A percentile compares a stretch with the other conserved stretches of the same genome.
Conservation (phyloP, 345 rosid species). For the Heritiera fomes region DNA sequence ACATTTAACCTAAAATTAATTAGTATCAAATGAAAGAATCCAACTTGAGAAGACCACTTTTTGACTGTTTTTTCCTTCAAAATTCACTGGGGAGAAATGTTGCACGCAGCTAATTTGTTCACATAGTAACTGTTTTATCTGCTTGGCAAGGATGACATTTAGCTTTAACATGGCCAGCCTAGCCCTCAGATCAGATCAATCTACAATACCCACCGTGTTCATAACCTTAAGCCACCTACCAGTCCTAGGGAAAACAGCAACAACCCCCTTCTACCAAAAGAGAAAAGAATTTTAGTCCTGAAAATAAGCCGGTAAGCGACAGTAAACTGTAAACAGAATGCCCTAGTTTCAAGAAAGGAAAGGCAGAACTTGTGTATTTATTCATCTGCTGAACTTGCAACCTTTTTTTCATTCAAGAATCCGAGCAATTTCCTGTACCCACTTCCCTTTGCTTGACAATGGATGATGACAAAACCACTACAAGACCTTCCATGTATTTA, state of each 20-base stretch:
- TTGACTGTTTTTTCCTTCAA: no score
- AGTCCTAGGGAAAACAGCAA: background rate
- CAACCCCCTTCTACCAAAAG: background rate
- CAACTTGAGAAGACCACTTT: no score
- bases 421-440: slow-evolving; percentile 48
- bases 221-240: background rate
- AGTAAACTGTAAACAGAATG: no score
- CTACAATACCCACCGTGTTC: background rate
- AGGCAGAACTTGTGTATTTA: slow-evolving; percentile 20
- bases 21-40: no score
- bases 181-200: background rate
- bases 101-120: no score
- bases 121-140: no score
- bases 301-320: background rate
- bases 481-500: slow-evolving; percentile 37
- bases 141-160: background rate
- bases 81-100: no score
- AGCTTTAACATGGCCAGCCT: background rate
- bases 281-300: background rate
- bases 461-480: slow-evolving; percentile 15
- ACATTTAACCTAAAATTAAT: no score
- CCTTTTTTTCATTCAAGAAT: slow-evolving; percentile 23
- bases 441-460: slow-evolving; percentile 19
- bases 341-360: background rate
- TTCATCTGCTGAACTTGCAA: slow-evolving; percentile 35